phyloP scores from a whole-genome alignment of 768 basidiomycete genomes.

The Cyathus striatus region DNA sequence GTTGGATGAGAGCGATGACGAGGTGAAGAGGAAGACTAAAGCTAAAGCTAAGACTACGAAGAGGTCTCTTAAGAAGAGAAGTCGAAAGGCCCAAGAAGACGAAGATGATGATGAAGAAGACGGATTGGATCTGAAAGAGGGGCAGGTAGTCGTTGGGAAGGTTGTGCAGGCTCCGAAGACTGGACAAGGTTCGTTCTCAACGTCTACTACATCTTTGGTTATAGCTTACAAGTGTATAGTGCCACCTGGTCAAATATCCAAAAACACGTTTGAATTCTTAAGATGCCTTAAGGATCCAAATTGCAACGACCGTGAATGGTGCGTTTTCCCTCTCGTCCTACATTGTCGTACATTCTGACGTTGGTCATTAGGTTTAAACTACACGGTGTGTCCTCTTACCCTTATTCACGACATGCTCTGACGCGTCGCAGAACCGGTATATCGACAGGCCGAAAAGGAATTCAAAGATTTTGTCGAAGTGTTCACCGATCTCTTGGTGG shows the following conservation, averaged over 20 bases:
- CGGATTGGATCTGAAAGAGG: conserved; percentile 48
- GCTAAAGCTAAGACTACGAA: conserved; percentile 18
- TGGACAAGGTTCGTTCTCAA: conserved; percentile 58
- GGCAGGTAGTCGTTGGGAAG: conserved; percentile 66
- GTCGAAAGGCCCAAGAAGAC: conserved; percentile 17
- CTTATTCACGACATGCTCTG: neutral
- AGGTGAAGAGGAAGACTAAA: conserved; percentile 17
- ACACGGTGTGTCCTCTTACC: conserved; percentile 42
- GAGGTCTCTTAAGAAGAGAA: conserved; percentile 19
- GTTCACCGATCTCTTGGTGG: conserved; percentile 62
- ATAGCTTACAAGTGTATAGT: conserved; percentile 40
- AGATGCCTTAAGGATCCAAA: conserved; percentile 62
- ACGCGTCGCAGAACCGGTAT: conserved; percentile 58
- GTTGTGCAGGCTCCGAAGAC: conserved; percentile 80
- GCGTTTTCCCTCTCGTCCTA: too few relatives aligned
- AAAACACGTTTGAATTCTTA: conserved; percentile 81
- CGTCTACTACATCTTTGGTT: too few relatives aligned
- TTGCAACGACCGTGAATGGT: conserved; percentile 86
- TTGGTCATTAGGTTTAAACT: conserved; percentile 80
- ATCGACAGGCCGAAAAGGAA: conserved; percentile 79
- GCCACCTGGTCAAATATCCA: conserved; percentile 79
- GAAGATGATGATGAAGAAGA: conserved; percentile 29
- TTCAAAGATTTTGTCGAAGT: conserved; percentile 81
- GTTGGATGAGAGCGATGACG: conserved; percentile 34
- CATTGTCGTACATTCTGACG: too few relatives aligned